Percentiles rank a stretch among this genome's conserved stretches.
These are phyloP conservation scores for Podila minutissima DNA, from an alignment of 192 early-diverging fungal species.

Conservation along the genomic window DNA sequence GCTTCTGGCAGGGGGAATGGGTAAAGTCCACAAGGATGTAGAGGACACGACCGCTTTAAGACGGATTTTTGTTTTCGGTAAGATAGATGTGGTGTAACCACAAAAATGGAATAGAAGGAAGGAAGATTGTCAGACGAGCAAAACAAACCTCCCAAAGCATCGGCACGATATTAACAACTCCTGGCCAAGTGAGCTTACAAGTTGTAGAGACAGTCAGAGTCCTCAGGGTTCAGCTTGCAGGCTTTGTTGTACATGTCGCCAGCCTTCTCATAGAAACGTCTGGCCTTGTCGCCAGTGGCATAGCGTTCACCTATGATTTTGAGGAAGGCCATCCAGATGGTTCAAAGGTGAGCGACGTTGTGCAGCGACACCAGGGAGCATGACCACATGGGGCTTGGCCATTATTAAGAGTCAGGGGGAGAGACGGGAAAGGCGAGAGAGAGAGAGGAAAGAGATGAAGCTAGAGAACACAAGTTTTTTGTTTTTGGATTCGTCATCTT, in stretches of 20 bases:
- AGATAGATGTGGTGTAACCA: not conserved
- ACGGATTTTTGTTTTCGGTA: not conserved
- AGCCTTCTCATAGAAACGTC: slow-evolving; percentile 72
- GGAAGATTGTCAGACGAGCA: too few relatives aligned
- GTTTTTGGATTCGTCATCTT: not conserved
- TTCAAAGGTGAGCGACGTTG: not conserved
- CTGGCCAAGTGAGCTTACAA: slow-evolving; percentile 54
- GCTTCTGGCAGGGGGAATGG: slow-evolving; percentile 52
- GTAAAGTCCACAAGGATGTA: slow-evolving; percentile 66
- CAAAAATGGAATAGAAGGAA: too few relatives aligned
- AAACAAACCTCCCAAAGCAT: too few relatives aligned
- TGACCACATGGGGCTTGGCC: not conserved
- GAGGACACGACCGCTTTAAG: slow-evolving; percentile 60
- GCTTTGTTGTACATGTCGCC: slow-evolving; percentile 73
- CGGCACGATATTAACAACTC: too few relatives aligned
- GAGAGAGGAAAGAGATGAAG: not conserved
- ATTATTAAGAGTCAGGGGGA: not conserved
- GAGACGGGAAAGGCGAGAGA: not conserved
- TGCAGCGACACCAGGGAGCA: too few relatives aligned
- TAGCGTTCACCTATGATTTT: slow-evolving; percentile 70
- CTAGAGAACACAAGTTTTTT: not conserved
- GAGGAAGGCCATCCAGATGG: not conserved
- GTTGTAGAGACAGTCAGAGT: slow-evolving; percentile 75
- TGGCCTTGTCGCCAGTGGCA: slow-evolving; percentile 70
- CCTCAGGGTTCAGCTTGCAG: slow-evolving; percentile 58